Conservation (phyloP, 2,329 filamentous ascomycete genomes). For the Penicillium glabrum region DNA sequence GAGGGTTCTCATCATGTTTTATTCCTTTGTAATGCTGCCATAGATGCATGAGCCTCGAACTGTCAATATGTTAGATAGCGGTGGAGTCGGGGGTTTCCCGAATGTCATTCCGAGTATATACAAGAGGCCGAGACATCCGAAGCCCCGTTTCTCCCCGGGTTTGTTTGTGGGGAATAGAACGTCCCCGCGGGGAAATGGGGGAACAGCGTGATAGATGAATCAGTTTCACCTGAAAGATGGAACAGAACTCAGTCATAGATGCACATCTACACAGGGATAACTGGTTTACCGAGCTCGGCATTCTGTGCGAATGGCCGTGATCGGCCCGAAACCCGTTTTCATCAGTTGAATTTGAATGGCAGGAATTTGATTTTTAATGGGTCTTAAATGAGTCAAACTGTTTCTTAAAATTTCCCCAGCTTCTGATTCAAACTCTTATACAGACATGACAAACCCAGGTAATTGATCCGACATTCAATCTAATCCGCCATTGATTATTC, state of each 20-base stretch:
- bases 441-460: constrained; percentile 1
- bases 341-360: not conserved
- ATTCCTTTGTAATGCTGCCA: constrained; percentile 8
- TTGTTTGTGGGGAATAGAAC: not conserved
- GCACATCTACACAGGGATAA: not conserved
- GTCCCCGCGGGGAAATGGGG: no score
- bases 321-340: constrained; percentile 15
- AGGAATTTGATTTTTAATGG: not conserved
- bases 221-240: not conserved
- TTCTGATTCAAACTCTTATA: not conserved
- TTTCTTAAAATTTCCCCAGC: not conserved
- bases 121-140: not conserved
- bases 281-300: constrained; percentile 9
- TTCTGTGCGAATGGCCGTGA: constrained; percentile 22
- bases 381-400: constrained; percentile 7
- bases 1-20: not conserved
- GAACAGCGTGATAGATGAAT: not conserved
- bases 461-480: not conserved
- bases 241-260: no score
- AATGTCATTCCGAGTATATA: not conserved
- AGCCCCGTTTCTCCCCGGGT: not conserved
- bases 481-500: not conserved
- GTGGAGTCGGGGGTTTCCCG: not conserved
- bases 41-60: constrained; percentile 14
- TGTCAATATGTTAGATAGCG: constrained; percentile 8